Conservation (phyloP, 306 rosid species). For the Medicago arabica region DNA sequence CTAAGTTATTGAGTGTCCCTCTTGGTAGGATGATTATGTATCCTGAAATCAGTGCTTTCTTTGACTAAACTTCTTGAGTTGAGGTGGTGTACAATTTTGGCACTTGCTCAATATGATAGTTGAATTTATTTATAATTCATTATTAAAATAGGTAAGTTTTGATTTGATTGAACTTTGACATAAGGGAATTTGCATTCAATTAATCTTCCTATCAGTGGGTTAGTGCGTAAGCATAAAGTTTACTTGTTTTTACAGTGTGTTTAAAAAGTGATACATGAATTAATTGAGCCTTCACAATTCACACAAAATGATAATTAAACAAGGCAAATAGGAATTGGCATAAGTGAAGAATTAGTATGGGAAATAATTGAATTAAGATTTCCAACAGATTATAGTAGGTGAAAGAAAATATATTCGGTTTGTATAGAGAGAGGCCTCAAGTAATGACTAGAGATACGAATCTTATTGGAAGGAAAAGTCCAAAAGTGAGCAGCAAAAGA, state of each 20-base stretch:
- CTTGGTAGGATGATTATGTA: neutral
- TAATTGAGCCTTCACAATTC: neutral
- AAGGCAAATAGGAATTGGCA: neutral
- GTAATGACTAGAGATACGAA: constrained; percentile 40
- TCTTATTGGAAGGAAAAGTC: constrained; percentile 48
- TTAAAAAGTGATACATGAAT: neutral
- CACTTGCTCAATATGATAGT: constrained; percentile 35
- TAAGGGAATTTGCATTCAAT: constrained; percentile 26
- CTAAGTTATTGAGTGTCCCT: neutral
- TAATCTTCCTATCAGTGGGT: constrained; percentile 23
- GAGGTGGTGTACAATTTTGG: constrained; percentile 38
- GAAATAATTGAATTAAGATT: neutral
- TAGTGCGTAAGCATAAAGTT: neutral
- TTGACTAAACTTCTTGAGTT: constrained; percentile 30
- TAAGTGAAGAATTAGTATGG: too few species aligned
- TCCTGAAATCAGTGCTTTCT: neutral
- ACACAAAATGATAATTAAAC: neutral
- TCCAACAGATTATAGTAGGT: too few species aligned
- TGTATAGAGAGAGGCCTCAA: constrained; percentile 23
- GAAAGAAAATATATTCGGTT: constrained; percentile 28
- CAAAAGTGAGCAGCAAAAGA: constrained; percentile 37
- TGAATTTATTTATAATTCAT: constrained; percentile 35
- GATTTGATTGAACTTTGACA: constrained; percentile 28
- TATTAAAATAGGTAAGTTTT: constrained; percentile 28
- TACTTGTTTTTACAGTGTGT: constrained; percentile 6